Base-by-base conservation (phyloP, 2,329 filamentous ascomycete species). In the Dendryphion nanum region DNA sequence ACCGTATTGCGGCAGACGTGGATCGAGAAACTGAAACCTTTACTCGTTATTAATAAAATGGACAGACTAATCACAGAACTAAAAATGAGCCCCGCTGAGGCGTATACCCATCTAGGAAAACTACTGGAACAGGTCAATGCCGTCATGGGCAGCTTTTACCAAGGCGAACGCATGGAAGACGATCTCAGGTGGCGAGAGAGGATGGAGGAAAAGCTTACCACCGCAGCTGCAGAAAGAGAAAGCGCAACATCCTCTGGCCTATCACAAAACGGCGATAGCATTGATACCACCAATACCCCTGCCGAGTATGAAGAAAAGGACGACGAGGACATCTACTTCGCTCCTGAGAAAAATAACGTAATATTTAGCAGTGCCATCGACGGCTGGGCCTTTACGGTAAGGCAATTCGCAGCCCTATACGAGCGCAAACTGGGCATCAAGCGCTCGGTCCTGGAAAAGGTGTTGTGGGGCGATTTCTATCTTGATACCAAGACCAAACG, bases 361-460 rank as follows among this genome's bases (percentile, higher is more conserved):
- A 97, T 98, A 48, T 98, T 98, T 65, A 89, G 89, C 71, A 97
- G 91, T 63, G 93, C 93, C 42, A 85, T 95, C 40, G 93, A 98
- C 61, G 93, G 93, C n/a, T 98, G 93, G 93, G 93, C 93, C 3
- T 98, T 98, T 57, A 98, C 93, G 0, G 84, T 95, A 34, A 81
- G 89, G 35, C 93, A 98, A 57, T 98, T 98, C 62, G 90, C 93
- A 14, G 81, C 81, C 24, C 72, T 97, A 18, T 98, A 97, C 60
- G 91, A 97, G 68, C 95, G 90, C 73, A 98, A 98, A 66, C 78
- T 98, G 5, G 91, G 93, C 12, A 94, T 97, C 66, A 97, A 95
- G 68, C 79, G 90, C 32, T 82, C 81, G 18, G 70, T 87, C 1
- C 78, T 98, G 60, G 90, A 98, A 67, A 96, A 93, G 61, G 89